Conservation (phyloP, 352 stramenopile genomes). For the Pythium sukuiense region DNA sequence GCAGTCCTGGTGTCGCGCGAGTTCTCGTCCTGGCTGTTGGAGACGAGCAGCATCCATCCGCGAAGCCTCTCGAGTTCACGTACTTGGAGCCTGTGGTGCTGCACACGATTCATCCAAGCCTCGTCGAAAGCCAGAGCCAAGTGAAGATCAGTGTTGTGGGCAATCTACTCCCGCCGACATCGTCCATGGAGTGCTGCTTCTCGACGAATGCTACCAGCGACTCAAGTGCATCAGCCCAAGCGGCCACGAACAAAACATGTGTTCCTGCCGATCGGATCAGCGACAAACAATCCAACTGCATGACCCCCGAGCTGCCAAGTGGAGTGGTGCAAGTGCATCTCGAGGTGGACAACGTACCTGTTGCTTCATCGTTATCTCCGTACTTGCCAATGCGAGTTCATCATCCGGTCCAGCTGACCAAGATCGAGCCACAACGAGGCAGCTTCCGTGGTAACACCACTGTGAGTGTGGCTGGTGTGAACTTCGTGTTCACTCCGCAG, state of each 20-base stretch:
- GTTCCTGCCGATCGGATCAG: constrained; percentile 14
- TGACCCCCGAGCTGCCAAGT: constrained; percentile 20
- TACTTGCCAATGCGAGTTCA: constrained; percentile 16
- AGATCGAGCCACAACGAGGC: constrained; percentile 32
- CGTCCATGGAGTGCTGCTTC: constrained; percentile 62
- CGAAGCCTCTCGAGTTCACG: constrained; percentile 30
- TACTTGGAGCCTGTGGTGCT: constrained; percentile 39
- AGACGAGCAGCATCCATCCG: constrained; percentile 21
- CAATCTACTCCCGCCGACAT: constrained; percentile 43
- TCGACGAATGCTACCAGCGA: neutral
- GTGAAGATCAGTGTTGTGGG: constrained; percentile 38
- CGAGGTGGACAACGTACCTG: constrained; percentile 21
- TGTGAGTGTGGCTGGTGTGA: constrained; percentile 42
- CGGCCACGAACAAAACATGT: neutral
- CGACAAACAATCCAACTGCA: constrained; percentile 28
- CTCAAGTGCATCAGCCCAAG: neutral
- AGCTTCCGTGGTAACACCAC: constrained; percentile 41
- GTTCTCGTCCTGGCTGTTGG: constrained; percentile 38
- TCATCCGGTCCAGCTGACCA: constrained; percentile 17
- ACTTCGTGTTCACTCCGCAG: constrained; percentile 50
- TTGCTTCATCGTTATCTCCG: neutral
- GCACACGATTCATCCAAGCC: constrained; percentile 42
- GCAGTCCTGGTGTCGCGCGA: constrained; percentile 1
- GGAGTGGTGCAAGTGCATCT: constrained; percentile 22
- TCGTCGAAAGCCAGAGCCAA: constrained; percentile 37